Percentiles rank a stretch among this genome's conserved stretches.
Conservation (phyloP, 2,329 filamentous ascomycete species). For the Teratosphaeria zuluensis region DNA sequence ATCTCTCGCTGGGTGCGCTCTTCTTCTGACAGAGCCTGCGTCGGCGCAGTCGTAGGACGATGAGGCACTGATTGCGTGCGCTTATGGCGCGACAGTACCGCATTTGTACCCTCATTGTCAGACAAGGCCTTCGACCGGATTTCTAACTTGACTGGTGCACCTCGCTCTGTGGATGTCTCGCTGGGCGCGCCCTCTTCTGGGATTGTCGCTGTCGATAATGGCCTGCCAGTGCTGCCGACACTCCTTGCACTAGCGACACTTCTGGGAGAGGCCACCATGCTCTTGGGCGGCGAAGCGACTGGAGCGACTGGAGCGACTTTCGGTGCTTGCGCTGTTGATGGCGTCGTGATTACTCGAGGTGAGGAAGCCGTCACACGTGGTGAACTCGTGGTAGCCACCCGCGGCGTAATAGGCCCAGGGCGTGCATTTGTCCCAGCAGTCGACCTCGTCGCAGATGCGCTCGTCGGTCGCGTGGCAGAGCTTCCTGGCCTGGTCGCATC, state of each 20-base stretch:
- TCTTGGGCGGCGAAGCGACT: not conserved
- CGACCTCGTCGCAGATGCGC: not conserved
- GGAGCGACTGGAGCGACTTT: not conserved
- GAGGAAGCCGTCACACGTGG: not conserved
- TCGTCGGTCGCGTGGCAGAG: not conserved
- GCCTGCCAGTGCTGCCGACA: slow-evolving; percentile 7
- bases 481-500: not conserved
- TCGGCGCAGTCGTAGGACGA: slow-evolving; percentile 12
- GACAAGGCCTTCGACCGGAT: slow-evolving; percentile 11
- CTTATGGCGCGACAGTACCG: slow-evolving; percentile 7
- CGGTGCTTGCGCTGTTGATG: not conserved
- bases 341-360: not conserved
- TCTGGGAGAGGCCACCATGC: not conserved
- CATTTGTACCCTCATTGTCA: slow-evolving; percentile 14
- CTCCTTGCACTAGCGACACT: slow-evolving; percentile 4
- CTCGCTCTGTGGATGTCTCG: slow-evolving; percentile 4
- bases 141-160: slow-evolving; percentile 9
- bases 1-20: slow-evolving; percentile 17
- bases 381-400: not conserved
- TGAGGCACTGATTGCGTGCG: slow-evolving; percentile 12
- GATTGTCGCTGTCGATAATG: slow-evolving; percentile 16
- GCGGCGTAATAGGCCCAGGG: not conserved
- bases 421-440: not conserved
- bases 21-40: slow-evolving; percentile 7
- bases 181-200: slow-evolving; percentile 11